Evolutionary conservation across 805 yeast genomes (phyloP).

Genomic region (Candida bentonensis): DNA sequence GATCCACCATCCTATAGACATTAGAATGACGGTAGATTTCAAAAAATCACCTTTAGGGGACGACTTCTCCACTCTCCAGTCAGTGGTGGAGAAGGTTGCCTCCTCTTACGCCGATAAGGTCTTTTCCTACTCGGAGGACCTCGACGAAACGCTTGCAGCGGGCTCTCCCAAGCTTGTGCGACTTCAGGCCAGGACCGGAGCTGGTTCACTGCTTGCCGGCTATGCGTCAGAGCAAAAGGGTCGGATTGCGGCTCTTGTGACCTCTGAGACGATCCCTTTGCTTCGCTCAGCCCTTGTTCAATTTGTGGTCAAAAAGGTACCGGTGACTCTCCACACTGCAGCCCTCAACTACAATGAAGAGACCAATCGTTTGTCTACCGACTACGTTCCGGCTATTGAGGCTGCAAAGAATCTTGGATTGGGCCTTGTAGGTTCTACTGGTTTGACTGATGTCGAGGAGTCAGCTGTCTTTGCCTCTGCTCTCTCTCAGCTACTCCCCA

Average conservation of each 20-base stretch:
- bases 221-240: slow-evolving; percentile 27
- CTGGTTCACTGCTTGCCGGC: slow-evolving; percentile 67
- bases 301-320: slow-evolving; percentile 26
- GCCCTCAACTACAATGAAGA: slow-evolving; percentile 56
- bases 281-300: slow-evolving; percentile 48
- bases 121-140: slow-evolving; percentile 31
- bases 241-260: slow-evolving; percentile 36
- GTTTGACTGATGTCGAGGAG: slow-evolving; percentile 29
- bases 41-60: slow-evolving; percentile 14
- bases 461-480: slow-evolving; percentile 46
- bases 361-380: slow-evolving; percentile 40
- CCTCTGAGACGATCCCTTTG: slow-evolving; percentile 52
- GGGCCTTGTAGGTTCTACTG: slow-evolving; percentile 57
- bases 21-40: slow-evolving; percentile 15
- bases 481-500: slow-evolving; percentile 45
- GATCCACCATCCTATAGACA: not conserved
- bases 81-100: slow-evolving; percentile 45
- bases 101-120: slow-evolving; percentile 40
- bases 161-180: slow-evolving; percentile 38
- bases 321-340: slow-evolving; percentile 59
- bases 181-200: slow-evolving; percentile 66
- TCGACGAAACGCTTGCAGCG: slow-evolving; percentile 30
- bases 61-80: slow-evolving; percentile 54
- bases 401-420: slow-evolving; percentile 49
- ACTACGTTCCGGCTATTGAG: slow-evolving; percentile 46